Conservation (phyloP, 345 rosid genomes). For the Conringia planisiliqua region DNA sequence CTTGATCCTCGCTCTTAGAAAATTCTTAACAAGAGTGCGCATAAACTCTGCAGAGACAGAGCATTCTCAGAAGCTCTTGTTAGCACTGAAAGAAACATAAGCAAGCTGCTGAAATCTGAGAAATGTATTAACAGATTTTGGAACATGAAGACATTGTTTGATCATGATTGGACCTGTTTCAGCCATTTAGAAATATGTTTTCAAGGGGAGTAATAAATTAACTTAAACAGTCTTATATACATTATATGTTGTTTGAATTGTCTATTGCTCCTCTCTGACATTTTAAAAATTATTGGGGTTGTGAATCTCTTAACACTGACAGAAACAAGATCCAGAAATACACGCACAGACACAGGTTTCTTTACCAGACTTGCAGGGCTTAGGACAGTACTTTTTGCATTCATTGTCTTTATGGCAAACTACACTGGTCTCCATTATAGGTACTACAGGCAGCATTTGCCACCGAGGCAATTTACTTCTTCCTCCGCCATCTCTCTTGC, state of each 20-base stretch:
- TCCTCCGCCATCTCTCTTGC: conserved; percentile 21
- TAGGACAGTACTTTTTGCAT: conserved; percentile 15
- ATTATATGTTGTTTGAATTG: not conserved
- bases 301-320: conserved; percentile 5
- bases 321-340: too few species aligned
- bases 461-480: conserved; percentile 14
- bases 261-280: not conserved
- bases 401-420: not conserved
- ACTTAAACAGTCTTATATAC: not conserved
- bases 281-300: not conserved
- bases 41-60: conserved; percentile 13
- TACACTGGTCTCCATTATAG: conserved; percentile 7
- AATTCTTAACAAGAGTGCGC: conserved; percentile 43
- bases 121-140: not conserved
- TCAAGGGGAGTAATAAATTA: not conserved
- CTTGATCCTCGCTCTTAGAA: conserved; percentile 50
- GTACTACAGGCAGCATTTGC: not conserved
- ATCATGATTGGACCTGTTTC: not conserved
- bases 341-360: not conserved
- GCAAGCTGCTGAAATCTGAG: not conserved
- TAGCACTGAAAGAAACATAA: conserved; percentile 26
- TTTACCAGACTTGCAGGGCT: not conserved
- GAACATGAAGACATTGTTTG: conserved; percentile 3
- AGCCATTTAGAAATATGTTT: not conserved
- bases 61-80: conserved; percentile 24